Conservation (phyloP, 2,329 filamentous ascomycete species). For the Aureobasidium sp. region DNA sequence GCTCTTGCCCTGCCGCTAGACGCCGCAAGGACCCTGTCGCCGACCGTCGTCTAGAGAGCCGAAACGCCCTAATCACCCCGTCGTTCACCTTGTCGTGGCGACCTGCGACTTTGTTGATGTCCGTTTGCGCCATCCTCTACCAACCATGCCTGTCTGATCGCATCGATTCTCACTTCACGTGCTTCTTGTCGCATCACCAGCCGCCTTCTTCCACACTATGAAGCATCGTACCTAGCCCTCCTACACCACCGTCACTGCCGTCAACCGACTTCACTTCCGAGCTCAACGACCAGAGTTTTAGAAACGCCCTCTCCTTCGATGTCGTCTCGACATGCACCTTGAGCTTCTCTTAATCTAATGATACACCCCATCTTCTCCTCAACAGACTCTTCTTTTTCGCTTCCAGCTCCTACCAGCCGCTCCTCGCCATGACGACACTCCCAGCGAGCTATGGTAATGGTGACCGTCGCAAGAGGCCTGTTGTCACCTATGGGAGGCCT, state of each 20-base stretch:
- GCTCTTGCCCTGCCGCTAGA: not conserved
- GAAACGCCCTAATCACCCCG: not conserved
- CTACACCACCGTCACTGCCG: not conserved
- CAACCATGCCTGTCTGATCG: not conserved
- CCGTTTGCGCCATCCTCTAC: conserved; percentile 1
- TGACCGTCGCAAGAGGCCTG: conserved; percentile 27
- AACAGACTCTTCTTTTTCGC: too few relatives aligned
- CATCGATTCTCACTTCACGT: not conserved
- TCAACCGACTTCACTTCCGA: not conserved
- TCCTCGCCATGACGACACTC: not conserved
- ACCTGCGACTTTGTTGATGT: not conserved
- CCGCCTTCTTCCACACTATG: not conserved
- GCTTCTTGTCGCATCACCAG: not conserved
- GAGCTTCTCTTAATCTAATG: not conserved
- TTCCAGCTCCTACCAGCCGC: not conserved
- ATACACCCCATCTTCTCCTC: not conserved
- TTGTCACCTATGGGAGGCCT: conserved; percentile 33
- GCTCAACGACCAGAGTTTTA: not conserved
- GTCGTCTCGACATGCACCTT: not conserved
- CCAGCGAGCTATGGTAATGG: not conserved
- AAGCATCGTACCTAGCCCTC: not conserved
- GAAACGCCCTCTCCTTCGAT: not conserved
- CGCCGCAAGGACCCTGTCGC: not conserved
- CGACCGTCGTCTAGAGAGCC: not conserved
- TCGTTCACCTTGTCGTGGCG: not conserved